A percentile compares a stretch with the other conserved stretches of the same genome.
Conservation (phyloP, 2,329 filamentous ascomycete genomes). For the Fusarium miscanthi region DNA sequence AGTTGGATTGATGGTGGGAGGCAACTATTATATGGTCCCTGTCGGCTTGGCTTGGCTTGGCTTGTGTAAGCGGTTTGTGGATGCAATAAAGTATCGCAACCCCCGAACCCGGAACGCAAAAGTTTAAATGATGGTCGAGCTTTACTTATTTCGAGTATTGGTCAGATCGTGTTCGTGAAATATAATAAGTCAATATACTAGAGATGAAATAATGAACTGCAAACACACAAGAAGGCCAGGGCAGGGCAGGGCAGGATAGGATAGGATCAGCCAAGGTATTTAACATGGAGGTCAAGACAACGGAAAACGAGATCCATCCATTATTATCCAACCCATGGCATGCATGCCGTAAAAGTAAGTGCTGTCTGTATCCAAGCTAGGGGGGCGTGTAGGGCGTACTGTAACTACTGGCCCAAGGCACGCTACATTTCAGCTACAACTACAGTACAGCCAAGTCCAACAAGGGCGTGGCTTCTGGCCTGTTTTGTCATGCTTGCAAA, state of each 20-base stretch:
- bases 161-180: neutral
- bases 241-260: conserved; percentile 1
- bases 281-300: conserved; percentile 18
- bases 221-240: neutral
- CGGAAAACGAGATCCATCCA: conserved; percentile 33
- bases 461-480: conserved; percentile 30
- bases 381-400: conserved; percentile 18
- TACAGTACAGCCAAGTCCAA: conserved; percentile 3
- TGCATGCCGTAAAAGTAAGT: neutral
- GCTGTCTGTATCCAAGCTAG: conserved; percentile 12
- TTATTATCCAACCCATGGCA: conserved; percentile 5
- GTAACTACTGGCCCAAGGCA: neutral
- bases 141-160: neutral
- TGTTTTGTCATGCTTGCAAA: conserved; percentile 46
- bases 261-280: conserved; percentile 34
- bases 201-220: neutral
- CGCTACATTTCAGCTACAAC: conserved; percentile 9
- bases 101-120: conserved; percentile 34
- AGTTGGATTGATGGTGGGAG: conserved; percentile 13
- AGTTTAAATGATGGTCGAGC: conserved; percentile 1
- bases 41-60: conserved; percentile 25
- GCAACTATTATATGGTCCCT: conserved; percentile 23
- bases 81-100: conserved; percentile 29
- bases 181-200: neutral
- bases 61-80: conserved; percentile 34